A percentile compares a stretch with the other conserved stretches of the same genome.
These are phyloP conservation scores for Saccharomycopsis sp. DNA, from an alignment of 805 yeast species.

Conservation along the genomic window DNA sequence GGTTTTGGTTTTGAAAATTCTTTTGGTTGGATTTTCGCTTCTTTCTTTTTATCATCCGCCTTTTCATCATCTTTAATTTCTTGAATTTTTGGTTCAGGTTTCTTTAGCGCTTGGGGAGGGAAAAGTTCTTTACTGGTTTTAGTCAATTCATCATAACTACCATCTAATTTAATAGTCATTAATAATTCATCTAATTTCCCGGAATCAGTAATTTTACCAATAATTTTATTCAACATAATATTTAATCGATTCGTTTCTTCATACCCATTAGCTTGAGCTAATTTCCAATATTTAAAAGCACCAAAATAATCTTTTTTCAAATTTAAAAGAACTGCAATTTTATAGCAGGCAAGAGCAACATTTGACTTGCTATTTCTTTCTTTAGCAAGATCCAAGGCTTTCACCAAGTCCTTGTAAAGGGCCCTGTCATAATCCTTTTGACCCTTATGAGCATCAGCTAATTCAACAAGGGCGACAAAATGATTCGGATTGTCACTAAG, in stretches of 20 bases:
- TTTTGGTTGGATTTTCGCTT: background rate
- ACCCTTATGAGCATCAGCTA: conserved; percentile 45
- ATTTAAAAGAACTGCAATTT: conserved; percentile 42
- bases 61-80: conserved; percentile 1
- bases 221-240: conserved; percentile 34
- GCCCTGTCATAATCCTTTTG: conserved; percentile 42
- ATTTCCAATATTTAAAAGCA: conserved; percentile 37
- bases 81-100: conserved; percentile 1
- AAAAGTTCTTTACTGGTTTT: background rate
- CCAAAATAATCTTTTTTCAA: conserved; percentile 34
- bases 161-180: conserved; percentile 5
- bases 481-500: conserved; percentile 39
- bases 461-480: conserved; percentile 39
- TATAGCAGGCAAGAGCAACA: conserved; percentile 42
- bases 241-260: conserved; percentile 37
- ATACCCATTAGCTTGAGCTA: conserved; percentile 37
- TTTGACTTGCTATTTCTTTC: conserved; percentile 39
- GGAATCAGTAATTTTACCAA: conserved; percentile 10
- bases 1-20: conserved; percentile 1
- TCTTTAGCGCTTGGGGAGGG: background rate
- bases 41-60: background rate
- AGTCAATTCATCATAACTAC: conserved; percentile 7
- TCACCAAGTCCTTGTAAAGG: conserved; percentile 34
- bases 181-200: conserved; percentile 4
- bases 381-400: conserved; percentile 41